These are phyloP conservation scores for Eimeria falciformis DNA, from an alignment of 169 alveolate genomes.

Conservation along the genomic window DNA sequence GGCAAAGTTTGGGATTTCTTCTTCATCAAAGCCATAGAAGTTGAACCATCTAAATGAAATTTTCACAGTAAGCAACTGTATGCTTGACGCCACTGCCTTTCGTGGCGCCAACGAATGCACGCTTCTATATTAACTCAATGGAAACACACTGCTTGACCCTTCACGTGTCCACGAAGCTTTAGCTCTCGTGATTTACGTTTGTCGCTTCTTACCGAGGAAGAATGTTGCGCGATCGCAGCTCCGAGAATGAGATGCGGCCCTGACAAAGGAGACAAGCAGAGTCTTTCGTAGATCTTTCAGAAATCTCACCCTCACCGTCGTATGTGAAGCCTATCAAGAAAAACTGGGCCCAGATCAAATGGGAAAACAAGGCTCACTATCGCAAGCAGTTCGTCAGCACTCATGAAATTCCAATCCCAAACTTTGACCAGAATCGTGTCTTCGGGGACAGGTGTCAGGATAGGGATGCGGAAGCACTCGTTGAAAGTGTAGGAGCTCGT, in stretches of 20 bases:
- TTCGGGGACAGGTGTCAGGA: conserved; percentile 91
- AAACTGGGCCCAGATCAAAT: neutral
- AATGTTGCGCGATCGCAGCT: conserved; percentile 78
- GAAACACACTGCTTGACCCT: no score
- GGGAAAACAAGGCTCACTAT: conserved; percentile 33
- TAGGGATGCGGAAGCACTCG: conserved; percentile 93
- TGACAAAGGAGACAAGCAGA: neutral
- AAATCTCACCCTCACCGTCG: neutral
- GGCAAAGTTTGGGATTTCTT: conserved; percentile 80
- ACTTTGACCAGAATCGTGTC: conserved; percentile 90
- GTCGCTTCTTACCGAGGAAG: conserved; percentile 81
- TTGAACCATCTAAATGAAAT: conserved; percentile 89
- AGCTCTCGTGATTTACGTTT: no score
- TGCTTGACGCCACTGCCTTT: conserved; percentile 45
- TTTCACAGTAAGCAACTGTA: conserved; percentile 43
- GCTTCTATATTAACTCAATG: no score
- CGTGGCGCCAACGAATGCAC: no score
- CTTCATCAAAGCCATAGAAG: conserved; percentile 88
- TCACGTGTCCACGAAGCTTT: no score
- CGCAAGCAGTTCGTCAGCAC: conserved; percentile 78
- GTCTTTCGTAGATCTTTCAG: neutral
- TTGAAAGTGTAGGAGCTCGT: conserved; percentile 90
- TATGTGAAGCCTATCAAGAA: neutral
- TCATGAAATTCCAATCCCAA: conserved; percentile 89
- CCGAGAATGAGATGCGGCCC: conserved; percentile 79